Conservation (phyloP, 176 grass and related monocot genomes). For the Miscanthus lutarioriparius region DNA sequence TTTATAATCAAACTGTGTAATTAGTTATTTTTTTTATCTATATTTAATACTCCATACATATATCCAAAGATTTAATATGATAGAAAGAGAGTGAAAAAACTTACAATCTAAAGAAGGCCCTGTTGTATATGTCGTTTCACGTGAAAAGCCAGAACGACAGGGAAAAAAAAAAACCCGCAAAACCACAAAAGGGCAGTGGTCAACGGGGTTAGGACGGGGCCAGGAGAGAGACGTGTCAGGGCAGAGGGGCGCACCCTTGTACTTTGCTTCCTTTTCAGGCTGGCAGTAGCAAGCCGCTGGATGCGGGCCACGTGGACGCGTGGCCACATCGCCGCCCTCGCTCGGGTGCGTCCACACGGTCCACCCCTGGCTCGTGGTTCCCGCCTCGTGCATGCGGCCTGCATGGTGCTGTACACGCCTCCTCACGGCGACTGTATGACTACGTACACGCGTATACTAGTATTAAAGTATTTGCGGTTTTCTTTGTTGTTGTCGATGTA, state of each 20-base stretch:
- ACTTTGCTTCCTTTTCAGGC: background rate
- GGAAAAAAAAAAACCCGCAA: background rate
- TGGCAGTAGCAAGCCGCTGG: background rate
- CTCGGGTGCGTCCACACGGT: background rate
- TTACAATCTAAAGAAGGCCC: no score
- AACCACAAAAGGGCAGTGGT: background rate
- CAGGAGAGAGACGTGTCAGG: slow-evolving; percentile 35
- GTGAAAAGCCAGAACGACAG: no score
- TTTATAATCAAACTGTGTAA: no score
- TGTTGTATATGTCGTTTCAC: background rate
- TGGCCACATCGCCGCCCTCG: slow-evolving; percentile 25
- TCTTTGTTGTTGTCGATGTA: background rate
- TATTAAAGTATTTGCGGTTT: background rate
- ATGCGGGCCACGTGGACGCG: slow-evolving; percentile 33
- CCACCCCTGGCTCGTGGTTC: slow-evolving; percentile 12
- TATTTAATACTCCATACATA: no score
- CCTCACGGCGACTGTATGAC: background rate
- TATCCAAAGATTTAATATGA: no score
- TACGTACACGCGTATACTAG: background rate
- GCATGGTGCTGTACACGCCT: slow-evolving; percentile 51
- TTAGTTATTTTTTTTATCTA: no score
- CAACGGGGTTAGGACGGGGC: slow-evolving; percentile 20
- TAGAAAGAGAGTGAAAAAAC: no score
- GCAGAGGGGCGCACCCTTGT: slow-evolving; percentile 38
- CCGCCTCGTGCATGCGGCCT: slow-evolving; percentile 44